phyloP scores from a whole-genome alignment of 345 rosid genomes.

The Leavenworthia alabamica region DNA sequence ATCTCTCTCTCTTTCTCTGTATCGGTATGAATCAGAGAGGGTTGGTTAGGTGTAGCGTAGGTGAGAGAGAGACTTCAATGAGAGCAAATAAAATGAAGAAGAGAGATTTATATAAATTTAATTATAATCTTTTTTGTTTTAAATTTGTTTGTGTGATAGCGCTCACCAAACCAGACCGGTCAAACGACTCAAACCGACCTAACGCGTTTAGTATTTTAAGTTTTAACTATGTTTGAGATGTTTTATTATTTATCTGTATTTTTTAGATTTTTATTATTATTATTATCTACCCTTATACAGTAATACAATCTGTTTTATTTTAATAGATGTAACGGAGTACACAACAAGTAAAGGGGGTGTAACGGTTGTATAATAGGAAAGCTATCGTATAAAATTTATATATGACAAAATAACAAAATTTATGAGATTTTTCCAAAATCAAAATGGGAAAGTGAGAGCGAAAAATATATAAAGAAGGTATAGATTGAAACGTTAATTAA shows the following conservation, averaged over 20 bases:
- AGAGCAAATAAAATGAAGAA: conserved; percentile 10
- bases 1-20: conserved; percentile 21
- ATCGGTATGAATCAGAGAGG: background rate
- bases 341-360: background rate
- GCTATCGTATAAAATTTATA: background rate
- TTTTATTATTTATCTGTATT: background rate
- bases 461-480: background rate
- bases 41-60: conserved; percentile 37
- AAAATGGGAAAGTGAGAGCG: background rate
- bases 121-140: background rate
- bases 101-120: background rate
- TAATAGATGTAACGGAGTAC: background rate
- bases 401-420: background rate
- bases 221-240: conserved; percentile 34
- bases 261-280: background rate
- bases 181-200: conserved; percentile 50
- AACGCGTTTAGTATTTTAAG: conserved; percentile 30
- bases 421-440: background rate
- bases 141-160: background rate
- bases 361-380: background rate
- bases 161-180: conserved; percentile 69
- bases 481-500: too few species aligned
- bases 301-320: background rate
- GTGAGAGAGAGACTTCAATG: conserved; percentile 39
- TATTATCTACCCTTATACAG: background rate